Percentiles rank a stretch among this genome's conserved stretches.
Conservation (phyloP, 2,329 filamentous ascomycete species). For the Colletotrichum siamense region DNA sequence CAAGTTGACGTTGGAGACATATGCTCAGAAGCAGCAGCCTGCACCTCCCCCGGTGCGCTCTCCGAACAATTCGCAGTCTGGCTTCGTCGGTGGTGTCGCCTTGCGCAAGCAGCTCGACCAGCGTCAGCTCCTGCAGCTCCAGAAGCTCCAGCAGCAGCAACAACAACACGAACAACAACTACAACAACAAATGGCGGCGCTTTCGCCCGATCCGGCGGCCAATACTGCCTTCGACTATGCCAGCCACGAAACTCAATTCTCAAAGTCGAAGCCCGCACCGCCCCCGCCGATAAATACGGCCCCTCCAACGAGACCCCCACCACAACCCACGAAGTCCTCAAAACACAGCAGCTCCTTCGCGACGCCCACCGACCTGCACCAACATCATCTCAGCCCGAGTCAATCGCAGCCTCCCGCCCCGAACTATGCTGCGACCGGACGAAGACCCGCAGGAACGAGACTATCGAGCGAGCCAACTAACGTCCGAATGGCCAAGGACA, state of each 20-base stretch:
- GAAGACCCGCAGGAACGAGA: conserved; percentile 47
- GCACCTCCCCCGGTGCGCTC: conserved; percentile 34
- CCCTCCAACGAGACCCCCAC: conserved; percentile 32
- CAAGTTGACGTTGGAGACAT: conserved; percentile 11
- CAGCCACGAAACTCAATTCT: conserved; percentile 29
- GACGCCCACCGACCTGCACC: conserved; percentile 54
- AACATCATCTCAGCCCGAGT: neutral
- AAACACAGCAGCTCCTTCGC: conserved; percentile 50
- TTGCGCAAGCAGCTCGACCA: conserved; percentile 49
- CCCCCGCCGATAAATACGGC: conserved; percentile 40
- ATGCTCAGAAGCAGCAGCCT: conserved; percentile 23
- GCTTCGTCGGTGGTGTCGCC: conserved; percentile 62
- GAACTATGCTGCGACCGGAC: conserved; percentile 34
- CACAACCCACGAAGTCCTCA: conserved; percentile 31
- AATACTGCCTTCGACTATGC: neutral
- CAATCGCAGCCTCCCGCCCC: neutral
- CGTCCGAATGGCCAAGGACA: conserved; percentile 32
- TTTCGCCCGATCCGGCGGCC: conserved; percentile 4
- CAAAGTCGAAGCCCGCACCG: conserved; percentile 35
- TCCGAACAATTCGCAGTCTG: conserved; percentile 41
- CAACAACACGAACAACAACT: conserved; percentile 17
- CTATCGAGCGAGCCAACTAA: conserved; percentile 42
- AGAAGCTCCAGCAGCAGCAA: conserved; percentile 24
- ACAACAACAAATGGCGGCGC: conserved; percentile 12
- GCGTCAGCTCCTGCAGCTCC: conserved; percentile 23